Percentiles rank a stretch among this genome's conserved stretches.
Evolutionary conservation across 345 rosid genomes (phyloP).

Genomic region (Eucalyptus pauciflora): DNA sequence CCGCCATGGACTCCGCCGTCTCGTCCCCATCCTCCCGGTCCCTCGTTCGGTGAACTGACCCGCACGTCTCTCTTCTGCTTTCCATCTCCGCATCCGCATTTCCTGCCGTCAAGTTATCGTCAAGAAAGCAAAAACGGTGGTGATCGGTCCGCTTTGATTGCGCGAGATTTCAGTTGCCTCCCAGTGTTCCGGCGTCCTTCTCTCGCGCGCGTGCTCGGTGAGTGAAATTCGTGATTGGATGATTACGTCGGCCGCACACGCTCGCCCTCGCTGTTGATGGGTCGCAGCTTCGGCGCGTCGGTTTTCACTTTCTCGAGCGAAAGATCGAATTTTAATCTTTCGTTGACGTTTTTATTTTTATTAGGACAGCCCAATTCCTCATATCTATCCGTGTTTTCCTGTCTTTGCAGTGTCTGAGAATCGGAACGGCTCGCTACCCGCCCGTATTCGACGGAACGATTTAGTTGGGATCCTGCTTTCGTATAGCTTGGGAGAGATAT

Average conservation of each 20-base stretch:
- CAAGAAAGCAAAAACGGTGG: background rate
- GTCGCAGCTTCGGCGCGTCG: background rate
- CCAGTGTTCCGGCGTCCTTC: background rate
- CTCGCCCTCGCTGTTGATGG: background rate
- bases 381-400: background rate
- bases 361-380: background rate
- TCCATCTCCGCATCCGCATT: background rate
- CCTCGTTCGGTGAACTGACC: background rate
- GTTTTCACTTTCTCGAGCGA: background rate
- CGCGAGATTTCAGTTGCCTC: background rate
- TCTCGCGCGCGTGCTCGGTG: background rate
- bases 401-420: background rate
- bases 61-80: background rate
- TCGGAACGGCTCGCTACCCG: background rate
- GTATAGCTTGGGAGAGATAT: slow-evolving; percentile 5
- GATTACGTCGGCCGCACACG: background rate
- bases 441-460: background rate
- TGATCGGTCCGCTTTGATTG: background rate
- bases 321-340: background rate
- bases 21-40: background rate
- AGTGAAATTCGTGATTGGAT: background rate
- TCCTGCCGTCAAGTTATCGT: background rate
- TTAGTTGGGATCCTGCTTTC: background rate
- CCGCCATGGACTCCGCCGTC: background rate
- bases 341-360: background rate